Base-by-base conservation (phyloP, 306 rosid species). In the Quercus suber region DNA sequence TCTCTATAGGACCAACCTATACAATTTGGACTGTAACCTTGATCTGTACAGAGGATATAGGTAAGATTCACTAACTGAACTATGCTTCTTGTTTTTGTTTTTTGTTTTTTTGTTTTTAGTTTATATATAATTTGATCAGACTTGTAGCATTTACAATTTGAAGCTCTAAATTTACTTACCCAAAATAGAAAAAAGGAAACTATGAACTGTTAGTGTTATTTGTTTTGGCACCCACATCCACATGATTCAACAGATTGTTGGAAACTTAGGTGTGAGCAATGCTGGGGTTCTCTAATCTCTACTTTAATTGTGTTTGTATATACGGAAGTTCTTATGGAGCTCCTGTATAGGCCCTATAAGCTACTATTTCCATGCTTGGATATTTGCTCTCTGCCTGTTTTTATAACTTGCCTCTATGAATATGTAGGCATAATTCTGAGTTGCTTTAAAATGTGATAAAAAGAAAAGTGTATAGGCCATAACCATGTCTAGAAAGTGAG, bases 11-110 rank as follows among this genome's bases (percentile, higher is more conserved):
- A 78, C 4, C 85, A 67, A 80, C 73, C 58, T 6, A 23, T 53
- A 60, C 71, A 78, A 20, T 59, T 70, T 68, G 69, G 53, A 57
- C 73, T 71, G 45, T 55, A 30, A 45, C 20, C 72, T 67, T 76
- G 71, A 51, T 52, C 58, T 58, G 73, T 69, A 12, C 73, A 56
- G 79, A 76, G 57, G 33, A 81, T 52, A 71, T 63, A 77, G 88
- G 89, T 84, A 73, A 73, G 83, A 75, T 86, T 84, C 84, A 0
- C 55, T 27, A 20, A 58, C 81, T 77, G 58, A 79, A 74, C 70
- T 77, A 71, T 70, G 45, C 19, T 67, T 65, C 11, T 69, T 72
- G 65, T 72, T 35, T 69, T 53, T 43, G 74, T 82, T 72, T 35
- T 69, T 53, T 31, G 74, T n/a, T n/a, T n/a, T n/a, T n/a, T n/a